Evolutionary conservation across 371 early-diverging fungal species (phyloP).

Genomic region (Mortierella sp.): DNA sequence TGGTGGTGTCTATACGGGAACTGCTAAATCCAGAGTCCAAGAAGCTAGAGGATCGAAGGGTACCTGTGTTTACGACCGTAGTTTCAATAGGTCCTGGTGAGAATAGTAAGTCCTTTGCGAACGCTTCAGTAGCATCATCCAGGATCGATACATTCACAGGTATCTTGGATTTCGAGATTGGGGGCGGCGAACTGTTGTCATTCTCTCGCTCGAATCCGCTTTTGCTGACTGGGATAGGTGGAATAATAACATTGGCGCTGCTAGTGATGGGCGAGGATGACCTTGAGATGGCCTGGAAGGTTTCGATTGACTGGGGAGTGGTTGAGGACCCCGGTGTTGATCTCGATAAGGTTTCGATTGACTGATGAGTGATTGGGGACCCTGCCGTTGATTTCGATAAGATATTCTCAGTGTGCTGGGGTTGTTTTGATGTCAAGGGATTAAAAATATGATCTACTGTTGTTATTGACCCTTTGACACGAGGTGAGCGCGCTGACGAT

Average conservation of each 20-base stretch:
- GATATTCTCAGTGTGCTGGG: background rate
- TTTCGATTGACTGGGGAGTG: slow-evolving; percentile 48
- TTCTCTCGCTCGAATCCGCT: slow-evolving; percentile 27
- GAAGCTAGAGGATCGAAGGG: slow-evolving; percentile 28
- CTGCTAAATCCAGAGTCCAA: slow-evolving; percentile 28
- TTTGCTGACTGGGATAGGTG: slow-evolving; percentile 20
- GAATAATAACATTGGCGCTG: background rate
- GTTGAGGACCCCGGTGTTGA: background rate
- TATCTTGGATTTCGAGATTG: slow-evolving; percentile 11
- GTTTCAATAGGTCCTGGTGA: slow-evolving; percentile 13
- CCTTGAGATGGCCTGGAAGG: slow-evolving; percentile 50
- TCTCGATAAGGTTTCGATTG: slow-evolving; percentile 38
- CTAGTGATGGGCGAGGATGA: slow-evolving; percentile 32
- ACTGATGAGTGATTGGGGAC: slow-evolving; percentile 29
- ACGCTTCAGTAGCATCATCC: slow-evolving; percentile 49
- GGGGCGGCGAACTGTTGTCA: slow-evolving; percentile 13
- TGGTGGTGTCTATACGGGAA: background rate
- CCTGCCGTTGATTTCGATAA: background rate
- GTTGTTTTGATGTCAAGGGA: slow-evolving; percentile 12
- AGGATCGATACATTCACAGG: slow-evolving; percentile 26
- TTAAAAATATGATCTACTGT: slow-evolving; percentile 29
- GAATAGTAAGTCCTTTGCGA: slow-evolving; percentile 36
- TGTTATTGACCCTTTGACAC: slow-evolving; percentile 10
- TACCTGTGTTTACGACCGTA: background rate
- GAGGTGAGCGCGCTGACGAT: background rate